phyloP scores from a whole-genome alignment of 1,284 basidiomycete genomes.

The Cryptococcus sp. region DNA sequence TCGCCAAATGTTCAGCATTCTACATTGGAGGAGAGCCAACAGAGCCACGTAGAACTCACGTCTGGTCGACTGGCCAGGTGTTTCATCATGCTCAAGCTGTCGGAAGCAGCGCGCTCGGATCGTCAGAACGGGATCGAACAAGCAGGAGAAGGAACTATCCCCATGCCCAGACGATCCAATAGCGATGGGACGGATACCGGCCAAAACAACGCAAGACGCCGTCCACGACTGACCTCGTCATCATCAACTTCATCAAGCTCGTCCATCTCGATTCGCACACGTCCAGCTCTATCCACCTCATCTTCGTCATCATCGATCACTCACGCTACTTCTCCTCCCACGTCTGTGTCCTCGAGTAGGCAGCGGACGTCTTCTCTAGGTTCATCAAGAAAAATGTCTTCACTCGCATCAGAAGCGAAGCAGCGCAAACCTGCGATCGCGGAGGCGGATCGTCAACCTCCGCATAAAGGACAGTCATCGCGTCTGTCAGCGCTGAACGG shows the following conservation, averaged over 20 bases:
- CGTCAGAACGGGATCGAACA: too few species aligned
- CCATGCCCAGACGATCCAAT: not conserved
- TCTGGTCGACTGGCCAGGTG: constrained; percentile 33
- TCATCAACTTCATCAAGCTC: not conserved
- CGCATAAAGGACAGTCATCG: not conserved
- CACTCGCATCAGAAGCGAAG: too few species aligned
- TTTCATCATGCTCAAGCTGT: constrained; percentile 38
- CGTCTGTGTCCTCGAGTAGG: not conserved
- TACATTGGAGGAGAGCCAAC: not conserved
- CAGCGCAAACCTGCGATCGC: too few species aligned
- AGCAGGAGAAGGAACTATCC: not conserved
- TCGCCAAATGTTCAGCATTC: not conserved
- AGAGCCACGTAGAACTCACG: not conserved
- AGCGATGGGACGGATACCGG: not conserved
- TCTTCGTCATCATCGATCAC: constrained; percentile 5
- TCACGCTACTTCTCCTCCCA: not conserved
- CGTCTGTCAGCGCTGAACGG: not conserved
- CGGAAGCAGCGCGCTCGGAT: not conserved
- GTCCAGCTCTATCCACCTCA: constrained; percentile 9
- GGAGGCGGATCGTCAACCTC: too few species aligned
- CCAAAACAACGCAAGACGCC: constrained; percentile 2
- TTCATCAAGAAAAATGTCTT: not conserved
- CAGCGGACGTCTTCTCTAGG: constrained; percentile 4
- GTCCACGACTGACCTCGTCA: constrained; percentile 5
- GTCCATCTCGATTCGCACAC: not conserved